Evolutionary conservation across 805 yeast species (phyloP).

Genomic region (Hanseniaspora singularis): DNA sequence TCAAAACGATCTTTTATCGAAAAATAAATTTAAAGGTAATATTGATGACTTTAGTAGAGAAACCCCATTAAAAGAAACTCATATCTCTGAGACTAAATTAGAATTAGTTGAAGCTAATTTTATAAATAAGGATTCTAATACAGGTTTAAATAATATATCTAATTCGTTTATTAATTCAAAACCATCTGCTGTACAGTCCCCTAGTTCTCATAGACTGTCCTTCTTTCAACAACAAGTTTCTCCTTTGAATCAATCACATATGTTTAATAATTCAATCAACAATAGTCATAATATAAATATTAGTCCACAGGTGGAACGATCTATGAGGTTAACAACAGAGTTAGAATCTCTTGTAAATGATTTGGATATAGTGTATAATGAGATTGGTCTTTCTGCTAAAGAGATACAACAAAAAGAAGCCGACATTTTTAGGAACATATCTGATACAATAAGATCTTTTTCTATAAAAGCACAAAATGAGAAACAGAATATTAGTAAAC

Average conservation of each 20-base stretch:
- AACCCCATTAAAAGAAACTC: no score
- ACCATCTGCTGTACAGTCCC: background rate
- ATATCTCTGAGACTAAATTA: no score
- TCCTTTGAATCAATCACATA: conserved; percentile 5
- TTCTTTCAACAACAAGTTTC: conserved; percentile 11
- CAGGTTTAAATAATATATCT: background rate
- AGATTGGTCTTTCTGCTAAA: conserved; percentile 43
- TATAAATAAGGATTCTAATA: no score
- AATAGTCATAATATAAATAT: conserved; percentile 19
- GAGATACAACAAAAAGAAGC: conserved; percentile 41
- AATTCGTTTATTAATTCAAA: background rate
- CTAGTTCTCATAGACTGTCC: conserved; percentile 11
- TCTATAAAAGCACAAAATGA: conserved; percentile 31
- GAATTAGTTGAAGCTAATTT: no score
- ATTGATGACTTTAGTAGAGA: background rate
- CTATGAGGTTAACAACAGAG: conserved; percentile 26
- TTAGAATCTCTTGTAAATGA: conserved; percentile 29
- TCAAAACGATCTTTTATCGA: background rate
- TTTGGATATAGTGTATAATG: conserved; percentile 37
- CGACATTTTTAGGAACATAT: conserved; percentile 38
- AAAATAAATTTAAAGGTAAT: no score
- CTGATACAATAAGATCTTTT: conserved; percentile 38
- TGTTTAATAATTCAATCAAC: conserved; percentile 12
- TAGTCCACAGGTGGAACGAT: conserved; percentile 22
- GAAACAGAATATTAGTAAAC: conserved; percentile 25